Conservation (phyloP, 306 rosid species). For the Casuarina cunninghamiana region DNA sequence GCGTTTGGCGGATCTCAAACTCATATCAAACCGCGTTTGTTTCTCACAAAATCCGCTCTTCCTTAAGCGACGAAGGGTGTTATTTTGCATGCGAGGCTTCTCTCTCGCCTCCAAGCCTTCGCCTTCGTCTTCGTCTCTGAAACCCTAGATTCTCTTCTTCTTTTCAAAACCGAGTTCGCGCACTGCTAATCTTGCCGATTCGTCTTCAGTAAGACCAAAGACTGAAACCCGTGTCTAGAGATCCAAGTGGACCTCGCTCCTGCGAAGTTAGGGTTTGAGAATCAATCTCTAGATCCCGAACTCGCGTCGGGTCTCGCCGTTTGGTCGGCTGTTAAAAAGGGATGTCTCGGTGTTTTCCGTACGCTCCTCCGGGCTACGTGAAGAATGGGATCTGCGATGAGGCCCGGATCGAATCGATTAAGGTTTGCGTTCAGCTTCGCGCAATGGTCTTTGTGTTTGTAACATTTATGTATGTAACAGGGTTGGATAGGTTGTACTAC, state of each 20-base stretch:
- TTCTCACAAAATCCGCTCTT: neutral
- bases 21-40: neutral
- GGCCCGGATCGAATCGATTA: conserved; percentile 37
- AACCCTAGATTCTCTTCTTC: neutral
- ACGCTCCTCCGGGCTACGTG: conserved; percentile 35
- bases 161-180: conserved; percentile 12
- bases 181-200: neutral
- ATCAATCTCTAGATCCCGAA: neutral
- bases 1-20: neutral
- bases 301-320: neutral
- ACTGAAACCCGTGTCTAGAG: conserved; percentile 12
- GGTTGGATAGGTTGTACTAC: no score
- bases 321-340: conserved; percentile 1
- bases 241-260: neutral
- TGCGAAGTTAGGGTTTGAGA: conserved; percentile 22
- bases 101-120: no score
- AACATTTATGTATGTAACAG: neutral
- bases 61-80: no score
- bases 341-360: conserved; percentile 43
- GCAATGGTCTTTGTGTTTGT: conserved; percentile 28
- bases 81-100: conserved; percentile 10
- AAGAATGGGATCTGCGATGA: conserved; percentile 28
- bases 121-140: neutral
- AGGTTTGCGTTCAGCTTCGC: conserved; percentile 25
- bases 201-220: neutral